A percentile compares a stretch with the other conserved stretches of the same genome.
Conservation (phyloP, 164 flowering plant genomes). For the Aristolochia fimbriata region DNA sequence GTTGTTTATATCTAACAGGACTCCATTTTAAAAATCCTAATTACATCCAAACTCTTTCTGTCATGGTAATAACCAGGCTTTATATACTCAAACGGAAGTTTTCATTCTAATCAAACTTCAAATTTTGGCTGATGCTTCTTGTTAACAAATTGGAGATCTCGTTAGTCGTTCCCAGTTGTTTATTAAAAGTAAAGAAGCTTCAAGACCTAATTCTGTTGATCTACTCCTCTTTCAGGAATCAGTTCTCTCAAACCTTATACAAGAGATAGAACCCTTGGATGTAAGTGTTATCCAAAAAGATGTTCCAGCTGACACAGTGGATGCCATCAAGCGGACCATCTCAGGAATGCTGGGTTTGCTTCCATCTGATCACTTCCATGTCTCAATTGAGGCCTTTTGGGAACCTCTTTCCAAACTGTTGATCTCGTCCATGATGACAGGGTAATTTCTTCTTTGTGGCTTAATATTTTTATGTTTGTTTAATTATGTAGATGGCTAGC, state of each 20-base stretch:
- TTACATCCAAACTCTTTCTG: too few species aligned
- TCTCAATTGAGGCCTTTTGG: conserved; percentile 73
- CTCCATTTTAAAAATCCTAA: too few species aligned
- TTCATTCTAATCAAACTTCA: too few species aligned
- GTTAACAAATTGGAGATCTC: too few species aligned
- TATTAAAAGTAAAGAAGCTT: too few species aligned
- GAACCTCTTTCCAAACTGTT: conserved; percentile 70
- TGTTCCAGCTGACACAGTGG: conserved; percentile 62
- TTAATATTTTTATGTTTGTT: not conserved
- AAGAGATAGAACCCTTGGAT: conserved; percentile 79
- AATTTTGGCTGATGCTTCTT: too few species aligned
- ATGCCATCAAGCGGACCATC: conserved; percentile 87
- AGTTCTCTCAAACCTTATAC: conserved; percentile 43
- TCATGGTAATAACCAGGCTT: too few species aligned
- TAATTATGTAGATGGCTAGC: not conserved
- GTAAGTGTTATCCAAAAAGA: conserved; percentile 78
- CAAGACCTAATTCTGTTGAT: too few species aligned
- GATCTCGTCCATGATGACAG: conserved; percentile 89
- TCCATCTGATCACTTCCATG: conserved; percentile 77
- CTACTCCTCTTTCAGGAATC: conserved; percentile 39
- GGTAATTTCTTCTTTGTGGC: conserved; percentile 27
- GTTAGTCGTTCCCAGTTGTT: too few species aligned
- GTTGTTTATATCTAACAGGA: too few species aligned
- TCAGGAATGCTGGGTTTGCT: conserved; percentile 88
- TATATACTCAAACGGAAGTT: too few species aligned